These are phyloP conservation scores for Eutrema salsugineum DNA, from an alignment of 441 rosid genomes.

Conservation along the genomic window DNA sequence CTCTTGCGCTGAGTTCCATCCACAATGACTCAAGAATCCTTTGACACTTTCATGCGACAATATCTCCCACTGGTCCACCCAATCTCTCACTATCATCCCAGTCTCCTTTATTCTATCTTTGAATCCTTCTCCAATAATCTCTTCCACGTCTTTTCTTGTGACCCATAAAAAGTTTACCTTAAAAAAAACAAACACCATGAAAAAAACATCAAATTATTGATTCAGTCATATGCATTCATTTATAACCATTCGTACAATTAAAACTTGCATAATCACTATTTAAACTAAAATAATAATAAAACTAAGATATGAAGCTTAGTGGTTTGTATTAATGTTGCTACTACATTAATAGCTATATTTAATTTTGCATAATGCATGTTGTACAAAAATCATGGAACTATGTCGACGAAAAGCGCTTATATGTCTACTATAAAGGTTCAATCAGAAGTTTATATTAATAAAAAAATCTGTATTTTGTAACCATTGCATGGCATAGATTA, in stretches of 20 bases:
- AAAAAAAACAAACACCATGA: background rate
- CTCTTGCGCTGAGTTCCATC: slow-evolving; percentile 70
- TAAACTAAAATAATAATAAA: background rate
- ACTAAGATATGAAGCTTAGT: background rate
- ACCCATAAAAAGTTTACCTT: slow-evolving; percentile 57
- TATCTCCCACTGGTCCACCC: slow-evolving; percentile 65
- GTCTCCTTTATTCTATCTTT: slow-evolving; percentile 38
- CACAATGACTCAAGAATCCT: slow-evolving; percentile 73
- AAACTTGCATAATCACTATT: background rate
- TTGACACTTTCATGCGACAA: slow-evolving; percentile 42
- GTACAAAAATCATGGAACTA: background rate
- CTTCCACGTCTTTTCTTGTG: slow-evolving; percentile 32
- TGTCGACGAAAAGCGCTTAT: background rate
- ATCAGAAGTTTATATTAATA: background rate
- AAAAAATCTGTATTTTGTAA: background rate
- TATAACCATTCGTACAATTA: background rate
- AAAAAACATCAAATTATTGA: background rate
- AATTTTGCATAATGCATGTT: background rate
- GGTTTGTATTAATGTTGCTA: background rate
- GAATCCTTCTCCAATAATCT: slow-evolving; percentile 29
- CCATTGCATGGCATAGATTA: background rate
- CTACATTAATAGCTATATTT: background rate
- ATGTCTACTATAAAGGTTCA: background rate
- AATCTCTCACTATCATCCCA: slow-evolving; percentile 52
- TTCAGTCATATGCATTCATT: background rate